Percentiles rank a stretch among this genome's conserved stretches.
These are phyloP conservation scores for Monilinia aucupariae DNA, from an alignment of 2,329 filamentous ascomycete species.

Conservation along the genomic window DNA sequence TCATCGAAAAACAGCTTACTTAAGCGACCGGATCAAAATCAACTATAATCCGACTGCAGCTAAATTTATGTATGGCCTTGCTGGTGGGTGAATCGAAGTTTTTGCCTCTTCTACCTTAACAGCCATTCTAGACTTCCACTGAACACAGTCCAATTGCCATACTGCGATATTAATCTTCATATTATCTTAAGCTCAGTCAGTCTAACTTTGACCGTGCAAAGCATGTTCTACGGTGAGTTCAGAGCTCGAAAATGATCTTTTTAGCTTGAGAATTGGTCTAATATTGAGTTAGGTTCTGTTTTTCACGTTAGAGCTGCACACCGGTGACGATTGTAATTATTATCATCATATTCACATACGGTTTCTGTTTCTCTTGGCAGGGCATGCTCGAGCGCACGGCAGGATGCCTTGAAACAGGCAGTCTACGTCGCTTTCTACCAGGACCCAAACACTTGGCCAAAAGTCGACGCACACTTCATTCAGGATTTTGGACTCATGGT, in stretches of 20 bases:
- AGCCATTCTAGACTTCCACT: not conserved
- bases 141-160: not conserved
- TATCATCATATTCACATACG: not conserved
- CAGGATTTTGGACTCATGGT: slow-evolving; percentile 51
- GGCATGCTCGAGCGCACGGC: slow-evolving; percentile 56
- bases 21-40: slow-evolving; percentile 12
- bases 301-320: slow-evolving; percentile 12
- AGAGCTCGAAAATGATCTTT: not conserved
- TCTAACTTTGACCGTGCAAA: slow-evolving; percentile 15
- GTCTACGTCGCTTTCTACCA: slow-evolving; percentile 47
- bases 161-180: not conserved
- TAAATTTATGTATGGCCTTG: slow-evolving; percentile 6
- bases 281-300: slow-evolving; percentile 6
- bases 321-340: slow-evolving; percentile 9
- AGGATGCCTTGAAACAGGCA: slow-evolving; percentile 51
- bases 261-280: not conserved
- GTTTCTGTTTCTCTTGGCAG: slow-evolving; percentile 23
- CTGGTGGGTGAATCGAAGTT: not conserved
- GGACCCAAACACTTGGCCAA: slow-evolving; percentile 33
- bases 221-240: slow-evolving; percentile 27
- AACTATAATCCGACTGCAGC: slow-evolving; percentile 9
- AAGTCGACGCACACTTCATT: slow-evolving; percentile 46
- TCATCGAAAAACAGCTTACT: not conserved
- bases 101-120: slow-evolving; percentile 5
- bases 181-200: not conserved